Conservation (phyloP, 78 protist species). For the Diacronema lutheri region DNA sequence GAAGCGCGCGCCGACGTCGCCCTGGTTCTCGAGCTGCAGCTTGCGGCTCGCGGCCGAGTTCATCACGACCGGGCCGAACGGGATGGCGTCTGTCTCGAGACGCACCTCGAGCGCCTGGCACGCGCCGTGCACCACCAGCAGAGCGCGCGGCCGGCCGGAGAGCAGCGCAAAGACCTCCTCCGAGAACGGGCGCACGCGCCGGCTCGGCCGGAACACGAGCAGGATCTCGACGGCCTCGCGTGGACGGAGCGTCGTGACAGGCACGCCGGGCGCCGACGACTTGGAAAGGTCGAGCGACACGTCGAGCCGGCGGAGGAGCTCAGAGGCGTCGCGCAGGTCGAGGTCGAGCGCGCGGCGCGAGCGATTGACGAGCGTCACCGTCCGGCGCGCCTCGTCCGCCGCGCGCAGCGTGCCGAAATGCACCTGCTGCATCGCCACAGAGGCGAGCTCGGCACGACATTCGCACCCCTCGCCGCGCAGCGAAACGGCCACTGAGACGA, state of each 20-base stretch:
- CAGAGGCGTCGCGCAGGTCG: background rate
- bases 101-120: constrained; percentile 60
- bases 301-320: background rate
- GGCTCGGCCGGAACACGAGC: constrained; percentile 30
- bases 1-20: constrained; percentile 65
- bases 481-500: constrained; percentile 9
- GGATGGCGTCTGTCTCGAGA: constrained; percentile 40
- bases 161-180: constrained; percentile 1
- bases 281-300: constrained; percentile 1
- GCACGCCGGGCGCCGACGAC: background rate
- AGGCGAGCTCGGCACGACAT: constrained; percentile 35
- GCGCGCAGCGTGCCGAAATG: constrained; percentile 42
- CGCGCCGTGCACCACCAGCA: constrained; percentile 54
- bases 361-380: constrained; percentile 40
- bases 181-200: constrained; percentile 42
- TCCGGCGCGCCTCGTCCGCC: background rate
- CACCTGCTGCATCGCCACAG: background rate
- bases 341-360: constrained; percentile 24
- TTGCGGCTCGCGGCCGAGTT: constrained; percentile 24
- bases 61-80: constrained; percentile 65
- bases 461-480: constrained; percentile 57
- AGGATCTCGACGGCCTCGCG: background rate
- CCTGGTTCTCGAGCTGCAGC: constrained; percentile 58
- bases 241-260: constrained; percentile 27
- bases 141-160: constrained; percentile 15